phyloP scores from a whole-genome alignment of 1,284 basidiomycete species.

The Cutaneotrichosporon sp. region DNA sequence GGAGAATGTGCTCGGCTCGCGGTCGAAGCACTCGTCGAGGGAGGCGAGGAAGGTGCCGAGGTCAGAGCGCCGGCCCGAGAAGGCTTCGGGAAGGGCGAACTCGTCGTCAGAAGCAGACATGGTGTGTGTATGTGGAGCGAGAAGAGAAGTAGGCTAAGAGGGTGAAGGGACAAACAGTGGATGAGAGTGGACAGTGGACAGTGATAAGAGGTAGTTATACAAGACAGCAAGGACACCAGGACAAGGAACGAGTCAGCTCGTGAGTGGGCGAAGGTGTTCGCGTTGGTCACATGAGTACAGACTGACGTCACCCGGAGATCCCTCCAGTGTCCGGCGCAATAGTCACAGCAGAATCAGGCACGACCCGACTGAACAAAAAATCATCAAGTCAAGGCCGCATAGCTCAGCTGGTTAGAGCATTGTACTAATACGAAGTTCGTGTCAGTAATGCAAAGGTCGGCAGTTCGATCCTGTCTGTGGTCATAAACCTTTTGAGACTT shows the following conservation, averaged over 20 bases:
- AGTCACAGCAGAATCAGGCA: background rate
- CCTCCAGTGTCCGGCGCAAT: background rate
- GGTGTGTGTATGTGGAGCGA: background rate
- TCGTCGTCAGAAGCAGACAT: slow-evolving; percentile 23
- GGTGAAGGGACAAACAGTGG: background rate
- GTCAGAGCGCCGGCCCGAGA: slow-evolving; percentile 16
- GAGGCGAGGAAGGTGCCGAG: slow-evolving; percentile 22
- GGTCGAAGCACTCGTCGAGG: slow-evolving; percentile 27
- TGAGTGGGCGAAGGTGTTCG: background rate
- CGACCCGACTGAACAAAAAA: background rate
- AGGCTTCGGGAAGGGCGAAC: slow-evolving; percentile 19
- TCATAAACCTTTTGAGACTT: background rate
- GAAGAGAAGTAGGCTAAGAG: background rate
- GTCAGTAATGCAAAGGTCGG: slow-evolving; percentile 6
- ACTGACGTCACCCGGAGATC: slow-evolving; percentile 2
- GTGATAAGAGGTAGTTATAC: background rate
- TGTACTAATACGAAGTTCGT: slow-evolving; percentile 3
- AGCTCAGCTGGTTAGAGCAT: slow-evolving; percentile 11
- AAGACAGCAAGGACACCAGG: background rate
- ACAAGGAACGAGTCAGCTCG: background rate
- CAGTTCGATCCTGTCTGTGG: slow-evolving; percentile 7
- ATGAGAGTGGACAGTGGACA: background rate
- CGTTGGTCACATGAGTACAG: background rate
- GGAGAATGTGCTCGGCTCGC: slow-evolving; percentile 35
- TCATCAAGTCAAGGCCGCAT: background rate